Evolutionary conservation across 345 rosid species (phyloP).

Genomic region (Anacardium occidentale): DNA sequence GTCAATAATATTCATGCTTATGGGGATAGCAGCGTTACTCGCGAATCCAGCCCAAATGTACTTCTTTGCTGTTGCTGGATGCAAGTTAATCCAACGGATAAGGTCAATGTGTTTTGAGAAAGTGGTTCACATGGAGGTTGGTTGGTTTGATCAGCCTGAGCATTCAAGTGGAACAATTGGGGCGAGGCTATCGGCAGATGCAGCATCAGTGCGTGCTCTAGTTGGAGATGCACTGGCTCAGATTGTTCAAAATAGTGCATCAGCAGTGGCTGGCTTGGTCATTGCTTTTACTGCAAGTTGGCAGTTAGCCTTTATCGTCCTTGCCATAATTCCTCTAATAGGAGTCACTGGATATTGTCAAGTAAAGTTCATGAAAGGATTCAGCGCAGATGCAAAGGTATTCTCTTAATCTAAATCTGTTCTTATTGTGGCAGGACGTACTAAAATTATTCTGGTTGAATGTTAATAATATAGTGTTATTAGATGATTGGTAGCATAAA

Average conservation of each 20-base stretch:
- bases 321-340: slow-evolving; percentile 61
- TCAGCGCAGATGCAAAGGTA: slow-evolving; percentile 86
- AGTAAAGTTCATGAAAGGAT: slow-evolving; percentile 70
- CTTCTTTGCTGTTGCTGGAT: slow-evolving; percentile 71
- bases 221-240: slow-evolving; percentile 78
- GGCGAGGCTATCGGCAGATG: slow-evolving; percentile 82
- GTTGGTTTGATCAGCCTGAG: slow-evolving; percentile 76
- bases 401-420: background rate
- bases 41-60: slow-evolving; percentile 45
- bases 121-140: slow-evolving; percentile 75
- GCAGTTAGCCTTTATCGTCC: slow-evolving; percentile 61
- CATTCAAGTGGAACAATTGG: slow-evolving; percentile 87
- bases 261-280: slow-evolving; percentile 60
- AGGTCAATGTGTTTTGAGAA: slow-evolving; percentile 76
- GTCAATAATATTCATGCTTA: slow-evolving; percentile 55
- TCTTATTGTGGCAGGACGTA: background rate
- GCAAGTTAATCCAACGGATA: slow-evolving; percentile 58
- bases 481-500: too few relatives aligned
- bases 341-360: slow-evolving; percentile 60
- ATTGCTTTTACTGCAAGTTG: slow-evolving; percentile 73
- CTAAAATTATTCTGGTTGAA: too few relatives aligned
- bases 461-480: too few relatives aligned
- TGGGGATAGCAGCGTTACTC: slow-evolving; percentile 56
- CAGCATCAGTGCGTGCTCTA: slow-evolving; percentile 62
- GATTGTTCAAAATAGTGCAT: slow-evolving; percentile 54